Base-by-base conservation (phyloP, 2,329 filamentous ascomycete genomes). In the Sordariomycetes sp. region DNA sequence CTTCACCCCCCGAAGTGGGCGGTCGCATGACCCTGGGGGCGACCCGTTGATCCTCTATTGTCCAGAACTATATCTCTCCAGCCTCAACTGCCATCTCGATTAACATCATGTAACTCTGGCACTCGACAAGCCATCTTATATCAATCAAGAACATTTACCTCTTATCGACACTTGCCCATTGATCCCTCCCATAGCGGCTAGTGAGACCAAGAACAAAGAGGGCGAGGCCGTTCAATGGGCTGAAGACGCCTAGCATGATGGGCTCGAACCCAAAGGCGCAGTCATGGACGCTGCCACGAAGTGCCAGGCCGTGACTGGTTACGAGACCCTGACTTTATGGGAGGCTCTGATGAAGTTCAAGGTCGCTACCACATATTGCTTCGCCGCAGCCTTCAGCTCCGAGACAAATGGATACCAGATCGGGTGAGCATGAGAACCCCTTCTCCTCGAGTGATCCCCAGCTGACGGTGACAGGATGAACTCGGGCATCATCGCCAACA, bases 401-500 rank as follows among this genome's bases (percentile, higher is more conserved):
- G 62, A 60, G 2, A 65, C 64, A 3, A 64, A 67, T 52, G 64
- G 65, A 3, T 66, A 65, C 39, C 65, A 66, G 59, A 64, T 67
- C 28, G 65, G 62, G 64, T 65, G 48, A 55, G 61, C 59, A 24
- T 32, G 1, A n/a, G n/a, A 34, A 4, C 1, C 8, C 7, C 34
- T 28, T 8, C 48, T 22, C 12, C 8, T 20, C 17, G 3, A 12
- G 20, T 20, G 20, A 48, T 20, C 42, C 22, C 42, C 15, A 8
- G 17, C 42, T 48, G 3, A 10, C 42, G 4, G 42, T 48, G 64
- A 45, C 55, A 71, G 64, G 25, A 64, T 72, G 15, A 72, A 70
- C 52, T 66, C 65, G 10, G 66, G 68, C 42, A 67, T 72, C 45
- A 63, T 70, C 24, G 67, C 70, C 17, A 73, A 72, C 59, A 64